Evolutionary conservation across 495 filamentous ascomycete species (phyloP), one percentile per base, ranked within the genome.

Genomic region (Glonium stellatum): DNA sequence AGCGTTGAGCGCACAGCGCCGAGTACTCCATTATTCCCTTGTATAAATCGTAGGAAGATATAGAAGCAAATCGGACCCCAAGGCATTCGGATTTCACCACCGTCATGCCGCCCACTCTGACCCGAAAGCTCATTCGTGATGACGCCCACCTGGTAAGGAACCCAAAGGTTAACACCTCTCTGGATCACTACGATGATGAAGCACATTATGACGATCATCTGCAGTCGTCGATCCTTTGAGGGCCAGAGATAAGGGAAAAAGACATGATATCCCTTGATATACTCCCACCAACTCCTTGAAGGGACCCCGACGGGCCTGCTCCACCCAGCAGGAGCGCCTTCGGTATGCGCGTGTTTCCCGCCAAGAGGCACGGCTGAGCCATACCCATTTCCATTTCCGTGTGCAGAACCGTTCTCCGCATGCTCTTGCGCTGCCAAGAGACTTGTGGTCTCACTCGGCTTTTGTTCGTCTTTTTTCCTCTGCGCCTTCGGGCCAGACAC

Each of bases 241-340:
- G 90, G 92, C 92, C 92, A 97, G 44, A 96, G 82, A 68, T 96
- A 97, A 0, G 90, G 92, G 72, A 95, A 91, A 74, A 97, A 95
- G 22, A 95, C 76, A 18, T 83, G 85, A 71, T 95, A 97, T 19
- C 89, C 87, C 59, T 84, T 84, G 52, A 92, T 75, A 69, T 98
- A 98, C 70, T 97, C 93, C 83, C 87, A 89, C 89, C 89, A 88
- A 65, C 80, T 88, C 18, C 85, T 84, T 5, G 84, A 80, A 4
- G 84, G 84, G 41, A 82, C 75, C 13, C 77, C 80, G n/a, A 79
- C 82, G 10, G 86, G 84, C 62, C 85, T 79, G 55, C 81, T 82
- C 87, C 87, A 90, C 11, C 76, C 79, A 9, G 78, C 76, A 1
- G 73, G 75, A 13, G 73, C 63, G 57, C 70, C 57, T 62, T 71